Percentiles rank a stretch among this genome's conserved stretches.
Conservation (phyloP, 2,329 filamentous ascomycete species). For the Raffaelea arxii region DNA sequence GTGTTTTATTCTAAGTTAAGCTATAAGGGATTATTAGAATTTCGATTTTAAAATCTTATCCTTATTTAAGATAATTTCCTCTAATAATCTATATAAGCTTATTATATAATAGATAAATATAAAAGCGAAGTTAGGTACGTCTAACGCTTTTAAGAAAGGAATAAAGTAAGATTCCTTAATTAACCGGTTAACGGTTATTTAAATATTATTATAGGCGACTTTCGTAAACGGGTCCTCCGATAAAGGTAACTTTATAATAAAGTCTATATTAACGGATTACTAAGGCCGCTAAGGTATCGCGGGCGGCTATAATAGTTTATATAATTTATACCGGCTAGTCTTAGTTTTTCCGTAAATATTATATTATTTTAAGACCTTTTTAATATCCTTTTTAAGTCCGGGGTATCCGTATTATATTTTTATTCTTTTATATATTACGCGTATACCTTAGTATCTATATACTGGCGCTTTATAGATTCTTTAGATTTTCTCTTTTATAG, state of each 20-base stretch:
- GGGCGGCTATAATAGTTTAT: neutral
- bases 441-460: too few relatives aligned
- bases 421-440: too few relatives aligned
- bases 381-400: neutral
- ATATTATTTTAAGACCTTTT: neutral
- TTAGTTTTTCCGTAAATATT: neutral
- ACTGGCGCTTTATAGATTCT: too few relatives aligned
- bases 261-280: neutral
- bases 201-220: neutral
- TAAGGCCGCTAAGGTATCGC: neutral
- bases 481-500: too few relatives aligned
- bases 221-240: too few relatives aligned
- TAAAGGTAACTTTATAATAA: too few relatives aligned
- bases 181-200: too few relatives aligned
- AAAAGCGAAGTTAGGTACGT: too few relatives aligned
- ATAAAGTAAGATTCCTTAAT: too few relatives aligned
- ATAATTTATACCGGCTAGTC: neutral
- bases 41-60: neutral
- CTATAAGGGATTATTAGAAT: neutral
- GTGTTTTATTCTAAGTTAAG: neutral
- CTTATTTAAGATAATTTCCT: neutral
- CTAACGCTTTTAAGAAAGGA: too few relatives aligned
- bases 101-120: neutral
- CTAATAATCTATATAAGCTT: neutral
- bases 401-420: too few relatives aligned